phyloP scores from a whole-genome alignment of 257 asterid species.

The Solanum pimpinellifolium region DNA sequence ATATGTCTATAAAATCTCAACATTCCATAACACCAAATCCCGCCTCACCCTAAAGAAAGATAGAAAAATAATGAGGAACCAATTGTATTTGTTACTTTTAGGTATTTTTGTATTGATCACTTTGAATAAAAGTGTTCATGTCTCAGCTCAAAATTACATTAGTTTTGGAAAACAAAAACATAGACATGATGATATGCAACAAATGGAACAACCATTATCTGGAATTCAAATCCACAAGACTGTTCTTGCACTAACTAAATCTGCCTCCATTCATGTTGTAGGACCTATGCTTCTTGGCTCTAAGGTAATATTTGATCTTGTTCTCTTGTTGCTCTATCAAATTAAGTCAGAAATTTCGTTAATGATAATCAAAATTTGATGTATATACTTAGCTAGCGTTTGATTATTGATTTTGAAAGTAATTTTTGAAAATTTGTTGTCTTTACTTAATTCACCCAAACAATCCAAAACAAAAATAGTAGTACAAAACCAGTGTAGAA shows the following conservation, averaged over 20 bases:
- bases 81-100: neutral
- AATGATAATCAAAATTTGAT: neutral
- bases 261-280: constrained; percentile 20
- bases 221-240: constrained; percentile 28
- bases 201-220: constrained; percentile 37
- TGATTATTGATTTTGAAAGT: neutral
- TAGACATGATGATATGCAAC: neutral
- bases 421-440: neutral
- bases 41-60: neutral
- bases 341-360: neutral
- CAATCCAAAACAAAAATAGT: neutral
- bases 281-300: constrained; percentile 19
- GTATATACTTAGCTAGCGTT: neutral
- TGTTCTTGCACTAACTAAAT: constrained; percentile 12
- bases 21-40: neutral
- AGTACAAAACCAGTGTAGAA: too few relatives aligned
- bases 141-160: neutral
- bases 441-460: too few relatives aligned
- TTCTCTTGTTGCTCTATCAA: neutral
- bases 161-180: neutral
- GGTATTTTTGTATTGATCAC: neutral
- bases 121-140: neutral
- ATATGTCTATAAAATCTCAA: neutral
- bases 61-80: neutral
- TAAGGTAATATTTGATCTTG: neutral